These are phyloP conservation scores for Monilinia polystroma DNA, from an alignment of 2,329 filamentous ascomycete species.

Conservation along the genomic window DNA sequence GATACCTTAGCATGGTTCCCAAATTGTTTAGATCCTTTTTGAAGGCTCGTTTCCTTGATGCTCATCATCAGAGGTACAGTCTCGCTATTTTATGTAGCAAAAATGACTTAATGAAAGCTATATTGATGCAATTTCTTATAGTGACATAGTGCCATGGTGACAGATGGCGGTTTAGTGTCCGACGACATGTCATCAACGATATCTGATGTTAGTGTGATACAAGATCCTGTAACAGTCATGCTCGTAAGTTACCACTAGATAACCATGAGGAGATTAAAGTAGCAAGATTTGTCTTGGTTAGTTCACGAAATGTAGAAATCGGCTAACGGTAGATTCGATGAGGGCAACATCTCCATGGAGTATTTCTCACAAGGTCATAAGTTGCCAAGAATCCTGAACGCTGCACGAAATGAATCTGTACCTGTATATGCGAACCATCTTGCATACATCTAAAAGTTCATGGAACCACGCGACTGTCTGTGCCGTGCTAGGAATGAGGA, in stretches of 20 bases:
- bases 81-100: slow-evolving; percentile 3
- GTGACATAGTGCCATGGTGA: background rate
- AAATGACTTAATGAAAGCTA: slow-evolving; percentile 16
- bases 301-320: background rate
- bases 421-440: background rate
- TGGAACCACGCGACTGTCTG: background rate
- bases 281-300: too few species aligned
- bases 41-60: slow-evolving; percentile 2
- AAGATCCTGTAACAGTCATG: background rate
- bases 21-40: slow-evolving; percentile 10
- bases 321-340: background rate
- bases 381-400: background rate
- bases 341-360: background rate
- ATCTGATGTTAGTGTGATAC: background rate
- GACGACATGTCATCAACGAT: background rate
- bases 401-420: background rate
- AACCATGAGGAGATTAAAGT: background rate
- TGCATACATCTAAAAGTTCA: slow-evolving; percentile 7
- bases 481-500: background rate
- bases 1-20: slow-evolving; percentile 14
- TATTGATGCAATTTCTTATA: slow-evolving; percentile 1
- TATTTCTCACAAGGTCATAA: background rate
- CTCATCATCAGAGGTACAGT: background rate
- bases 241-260: background rate
- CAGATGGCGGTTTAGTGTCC: background rate